Base-by-base conservation (phyloP, 495 filamentous ascomycete genomes). In the Entonaema liquescens region DNA sequence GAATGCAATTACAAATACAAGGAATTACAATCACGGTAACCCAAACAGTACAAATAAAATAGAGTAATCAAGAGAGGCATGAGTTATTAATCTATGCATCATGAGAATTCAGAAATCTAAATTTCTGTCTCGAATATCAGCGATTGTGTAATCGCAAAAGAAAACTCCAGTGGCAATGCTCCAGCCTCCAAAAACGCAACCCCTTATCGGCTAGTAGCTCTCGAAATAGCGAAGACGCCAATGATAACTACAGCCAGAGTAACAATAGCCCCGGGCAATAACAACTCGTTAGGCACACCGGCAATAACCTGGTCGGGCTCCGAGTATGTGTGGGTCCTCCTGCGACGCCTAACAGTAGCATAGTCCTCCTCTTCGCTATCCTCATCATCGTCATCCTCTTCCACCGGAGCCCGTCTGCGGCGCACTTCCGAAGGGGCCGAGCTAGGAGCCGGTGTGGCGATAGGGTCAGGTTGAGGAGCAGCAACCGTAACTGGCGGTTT, bases 211-310 rank as follows among this genome's bases (percentile, higher is more conserved):
- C 86, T 89, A 21, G 88, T 91, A 44, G 89, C 82, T 59, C 95
- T 89, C 62, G 93, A 90, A 71, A 98, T 85, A n/a, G 92, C 87
- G 83, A 99, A 99, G 21, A 98, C 95, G 55, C 90, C 93, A 17
- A 93, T 86, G 82, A 99, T 97, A 21, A 97, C 94, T 19, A 95
- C 93, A 7, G 95, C 96, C 71, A 99, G 80, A 11, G 93, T 93
- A n/a, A 93, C 93, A 77, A 98, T 93, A 19, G 96, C 95, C 62
- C 95, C 95, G 0, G 95, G 96, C 25, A 99, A 85, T 25, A 99
- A 83, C 49, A 98, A 81, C 67, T 99, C 95, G 74, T 99, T 99
- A 15, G 95, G 94, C 59, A 99, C 90, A 49, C 95, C 95, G 12
- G 91, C 87, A 74, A 99, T 92, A 42, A 97, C 78, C 76, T 95